Evolutionary conservation across 2,329 filamentous ascomycete genomes (phyloP).

Genomic region (Xylariaceae sp.): DNA sequence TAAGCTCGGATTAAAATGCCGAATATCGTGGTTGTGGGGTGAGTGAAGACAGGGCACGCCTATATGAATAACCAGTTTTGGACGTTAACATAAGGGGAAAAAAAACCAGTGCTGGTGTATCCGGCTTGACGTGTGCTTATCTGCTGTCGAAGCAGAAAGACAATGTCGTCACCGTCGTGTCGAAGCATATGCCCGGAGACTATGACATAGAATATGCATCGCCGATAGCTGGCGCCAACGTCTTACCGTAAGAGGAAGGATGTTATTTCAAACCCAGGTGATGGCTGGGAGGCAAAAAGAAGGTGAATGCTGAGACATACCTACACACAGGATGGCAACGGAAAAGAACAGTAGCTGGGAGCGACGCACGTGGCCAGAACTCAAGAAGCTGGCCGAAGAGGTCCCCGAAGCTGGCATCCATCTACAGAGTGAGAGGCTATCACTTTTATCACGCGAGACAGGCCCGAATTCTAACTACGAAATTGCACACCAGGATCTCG

Average conservation of each 20-base stretch:
- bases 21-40: constrained; percentile 30
- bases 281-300: too few species aligned
- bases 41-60: constrained; percentile 5
- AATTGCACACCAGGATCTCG: too few species aligned
- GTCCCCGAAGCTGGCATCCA: constrained; percentile 33
- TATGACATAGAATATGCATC: constrained; percentile 88
- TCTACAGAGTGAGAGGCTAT: constrained; percentile 27
- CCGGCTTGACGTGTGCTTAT: constrained; percentile 31
- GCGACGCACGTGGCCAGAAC: constrained; percentile 27
- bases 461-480: too few species aligned
- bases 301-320: constrained; percentile 9
- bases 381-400: constrained; percentile 28
- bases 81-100: constrained; percentile 2
- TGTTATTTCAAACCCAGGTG: not conserved
- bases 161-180: constrained; percentile 60
- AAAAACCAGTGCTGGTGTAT: constrained; percentile 27
- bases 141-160: constrained; percentile 28
- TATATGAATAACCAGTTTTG: not conserved
- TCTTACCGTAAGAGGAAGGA: constrained; percentile 26
- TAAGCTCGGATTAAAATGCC: constrained; percentile 19
- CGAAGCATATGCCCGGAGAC: constrained; percentile 52
- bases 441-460: too few species aligned
- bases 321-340: constrained; percentile 23
- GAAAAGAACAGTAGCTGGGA: constrained; percentile 28
- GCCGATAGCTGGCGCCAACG: constrained; percentile 30